These are phyloP conservation scores for Diaporthe sp. DNA, from an alignment of 2,329 filamentous ascomycete genomes.

Conservation along the genomic window DNA sequence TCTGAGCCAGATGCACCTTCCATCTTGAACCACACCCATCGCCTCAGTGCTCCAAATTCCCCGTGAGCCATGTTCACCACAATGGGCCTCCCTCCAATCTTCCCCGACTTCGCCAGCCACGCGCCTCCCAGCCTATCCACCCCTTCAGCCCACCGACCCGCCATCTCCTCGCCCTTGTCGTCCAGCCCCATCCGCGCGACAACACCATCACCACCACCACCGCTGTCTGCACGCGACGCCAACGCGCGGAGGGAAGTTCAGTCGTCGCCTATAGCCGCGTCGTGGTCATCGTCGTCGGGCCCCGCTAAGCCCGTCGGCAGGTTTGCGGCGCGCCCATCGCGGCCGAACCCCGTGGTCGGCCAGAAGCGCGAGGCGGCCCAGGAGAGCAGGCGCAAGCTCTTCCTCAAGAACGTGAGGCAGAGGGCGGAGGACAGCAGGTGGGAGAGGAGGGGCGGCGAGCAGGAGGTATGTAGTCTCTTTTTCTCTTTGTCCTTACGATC, in stretches of 20 bases:
- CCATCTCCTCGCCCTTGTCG: constrained; percentile 65
- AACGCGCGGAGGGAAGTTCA: constrained; percentile 56
- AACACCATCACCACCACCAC: constrained; percentile 53
- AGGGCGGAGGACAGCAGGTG: constrained; percentile 69
- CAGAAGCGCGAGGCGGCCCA: constrained; percentile 70
- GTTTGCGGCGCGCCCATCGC: constrained; percentile 65
- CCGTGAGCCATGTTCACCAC: constrained; percentile 44
- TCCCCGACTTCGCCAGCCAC: constrained; percentile 43
- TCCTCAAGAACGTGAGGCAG: constrained; percentile 74
- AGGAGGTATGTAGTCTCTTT: constrained; percentile 54
- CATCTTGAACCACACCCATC: not conserved
- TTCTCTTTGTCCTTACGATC: not conserved
- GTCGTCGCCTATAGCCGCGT: constrained; percentile 55
- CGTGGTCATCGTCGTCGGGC: not conserved
- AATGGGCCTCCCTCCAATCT: constrained; percentile 55
- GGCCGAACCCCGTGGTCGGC: constrained; percentile 69
- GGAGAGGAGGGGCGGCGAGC: constrained; percentile 71
- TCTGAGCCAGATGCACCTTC: not conserved
- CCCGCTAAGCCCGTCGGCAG: constrained; percentile 43
- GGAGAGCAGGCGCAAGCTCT: constrained; percentile 73
- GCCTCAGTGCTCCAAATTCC: not conserved
- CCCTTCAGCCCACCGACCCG: constrained; percentile 56
- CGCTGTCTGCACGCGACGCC: constrained; percentile 54
- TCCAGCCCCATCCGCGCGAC: constrained; percentile 64
- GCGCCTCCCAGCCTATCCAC: not conserved